Evolutionary conservation across 73 alveolate genomes (phyloP), one percentile per base, ranked within the genome.

Genomic region (Stentor roeselii): DNA sequence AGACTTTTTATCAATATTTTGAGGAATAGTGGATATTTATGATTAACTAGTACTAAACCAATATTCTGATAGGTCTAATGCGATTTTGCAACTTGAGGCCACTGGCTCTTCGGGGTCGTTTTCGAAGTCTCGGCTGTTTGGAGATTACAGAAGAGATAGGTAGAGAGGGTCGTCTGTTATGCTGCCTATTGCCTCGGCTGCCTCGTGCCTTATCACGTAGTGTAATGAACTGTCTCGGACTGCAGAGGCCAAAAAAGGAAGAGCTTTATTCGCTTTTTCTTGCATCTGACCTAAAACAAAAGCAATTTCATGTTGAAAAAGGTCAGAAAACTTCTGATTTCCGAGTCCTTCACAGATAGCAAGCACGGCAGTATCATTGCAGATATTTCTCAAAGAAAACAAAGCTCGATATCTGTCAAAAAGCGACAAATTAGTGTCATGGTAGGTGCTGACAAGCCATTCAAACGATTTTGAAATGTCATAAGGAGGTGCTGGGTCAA

Each of bases 221-320:
- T 76, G 84, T 1, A 36, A 36, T 15, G n/a, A 36, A 11, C 21
- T 15, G 74, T 76, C 2, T 76, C 39, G n/a, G 27, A 76, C 78
- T 37, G 75, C 67, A 30, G 75, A 78, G n/a, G 77, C 83, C 3
- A 91, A 59, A 59, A 50, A 84, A 21, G 92, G 94, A 39, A 82
- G 59, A 2, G 86, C 86, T 0, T 36, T 83, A 38, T 42, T 37
- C 4, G 85, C 87, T 11, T 76, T 88, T 32, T 40, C 89, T 15
- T 86, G 92, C 87, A 91, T 83, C 82, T 91, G 89, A 3, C 94
- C 96, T 0, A 91, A 42, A 36, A 91, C 93, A 86, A 91, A 91
- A 27, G 91, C 96, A 58, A 88, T 87, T 82, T 91, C 96, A 88
- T 91, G 96, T 80, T 91, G 90, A 3, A 91, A 84, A 2, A 91